These are phyloP conservation scores for Warburgia ugandensis DNA, from an alignment of 164 flowering plant genomes.

Conservation along the genomic window DNA sequence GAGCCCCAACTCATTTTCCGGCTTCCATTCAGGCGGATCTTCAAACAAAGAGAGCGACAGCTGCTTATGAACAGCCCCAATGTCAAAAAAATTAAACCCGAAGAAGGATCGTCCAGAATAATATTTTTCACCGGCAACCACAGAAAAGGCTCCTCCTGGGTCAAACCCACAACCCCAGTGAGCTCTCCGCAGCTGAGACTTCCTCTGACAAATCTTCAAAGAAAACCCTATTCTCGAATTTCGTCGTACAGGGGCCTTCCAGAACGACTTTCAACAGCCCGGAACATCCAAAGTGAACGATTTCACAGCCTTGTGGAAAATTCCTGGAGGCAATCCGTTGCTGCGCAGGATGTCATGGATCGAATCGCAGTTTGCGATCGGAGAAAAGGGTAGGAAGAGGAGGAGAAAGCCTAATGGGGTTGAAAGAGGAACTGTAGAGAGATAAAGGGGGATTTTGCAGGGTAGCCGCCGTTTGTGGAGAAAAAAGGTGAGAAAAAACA, in stretches of 20 bases:
- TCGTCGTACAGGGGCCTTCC: constrained; percentile 61
- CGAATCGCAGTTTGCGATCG: constrained; percentile 10
- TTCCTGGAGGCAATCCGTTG: constrained; percentile 67
- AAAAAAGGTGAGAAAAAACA: too few species aligned
- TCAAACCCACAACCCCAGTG: constrained; percentile 51
- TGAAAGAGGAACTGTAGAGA: too few species aligned
- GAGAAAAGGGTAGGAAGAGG: constrained; percentile 2
- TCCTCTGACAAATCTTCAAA: constrained; percentile 59
- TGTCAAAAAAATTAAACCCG: constrained; percentile 72
- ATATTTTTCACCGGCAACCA: constrained; percentile 86
- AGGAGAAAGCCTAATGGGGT: too few species aligned
- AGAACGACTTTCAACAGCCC: constrained; percentile 58
- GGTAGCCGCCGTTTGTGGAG: too few species aligned
- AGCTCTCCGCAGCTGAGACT: constrained; percentile 71
- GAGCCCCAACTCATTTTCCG: constrained; percentile 16
- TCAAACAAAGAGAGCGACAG: constrained; percentile 77
- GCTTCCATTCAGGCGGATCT: constrained; percentile 33
- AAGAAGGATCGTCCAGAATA: constrained; percentile 54
- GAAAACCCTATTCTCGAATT: constrained; percentile 58
- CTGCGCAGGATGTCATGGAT: constrained; percentile 63
- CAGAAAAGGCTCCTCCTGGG: constrained; percentile 78
- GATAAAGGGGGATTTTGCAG: too few species aligned
- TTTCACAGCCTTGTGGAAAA: constrained; percentile 54
- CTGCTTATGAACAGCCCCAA: constrained; percentile 76
- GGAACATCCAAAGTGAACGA: constrained; percentile 42